phyloP scores from a whole-genome alignment of 202 grass and related monocot genomes.

The Hordeum pubiflorum region DNA sequence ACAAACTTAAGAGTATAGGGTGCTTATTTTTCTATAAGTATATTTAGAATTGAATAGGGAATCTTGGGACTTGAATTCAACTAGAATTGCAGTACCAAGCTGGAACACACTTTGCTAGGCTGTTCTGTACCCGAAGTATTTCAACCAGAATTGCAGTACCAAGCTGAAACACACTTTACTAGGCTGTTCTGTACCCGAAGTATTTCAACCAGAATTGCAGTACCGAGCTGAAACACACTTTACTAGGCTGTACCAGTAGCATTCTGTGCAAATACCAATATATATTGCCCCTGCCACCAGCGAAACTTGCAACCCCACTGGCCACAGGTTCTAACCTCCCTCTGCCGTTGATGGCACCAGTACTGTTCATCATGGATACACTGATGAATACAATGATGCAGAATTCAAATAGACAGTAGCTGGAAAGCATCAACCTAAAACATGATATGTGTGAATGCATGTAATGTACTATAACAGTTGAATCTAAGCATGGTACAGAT shows the following conservation, averaged over 20 bases:
- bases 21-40: neutral
- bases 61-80: neutral
- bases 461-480: neutral
- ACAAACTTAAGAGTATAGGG: neutral
- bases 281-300: no score
- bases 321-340: neutral
- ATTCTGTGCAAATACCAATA: no score
- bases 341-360: neutral
- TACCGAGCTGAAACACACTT: no score
- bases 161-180: no score
- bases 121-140: no score
- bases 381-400: neutral
- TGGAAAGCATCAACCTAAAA: neutral
- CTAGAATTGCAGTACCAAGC: no score
- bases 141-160: neutral
- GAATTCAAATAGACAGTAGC: neutral
- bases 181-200: no score
- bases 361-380: neutral
- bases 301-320: no score
- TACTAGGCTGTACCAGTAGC: no score
- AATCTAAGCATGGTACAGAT: slow-evolving; percentile 6
- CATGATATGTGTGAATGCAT: neutral
- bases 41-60: neutral
- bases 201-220: no score
- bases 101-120: no score